Conservation (phyloP, 352 stramenopile genomes). For the Pythium insidiosum region DNA sequence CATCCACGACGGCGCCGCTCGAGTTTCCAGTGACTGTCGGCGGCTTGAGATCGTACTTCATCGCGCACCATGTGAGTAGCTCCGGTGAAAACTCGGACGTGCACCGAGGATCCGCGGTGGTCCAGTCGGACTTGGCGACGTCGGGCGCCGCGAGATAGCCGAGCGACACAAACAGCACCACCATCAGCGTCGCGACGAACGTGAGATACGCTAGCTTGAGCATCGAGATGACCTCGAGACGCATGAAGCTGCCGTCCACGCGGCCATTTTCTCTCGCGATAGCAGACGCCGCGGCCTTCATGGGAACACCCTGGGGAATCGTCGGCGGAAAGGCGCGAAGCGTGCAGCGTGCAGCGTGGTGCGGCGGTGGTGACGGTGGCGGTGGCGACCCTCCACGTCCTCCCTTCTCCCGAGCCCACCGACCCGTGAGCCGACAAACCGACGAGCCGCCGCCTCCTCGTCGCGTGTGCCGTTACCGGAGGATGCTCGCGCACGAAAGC, state of each 20-base stretch:
- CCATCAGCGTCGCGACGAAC: conserved; percentile 14
- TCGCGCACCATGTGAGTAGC: conserved; percentile 25
- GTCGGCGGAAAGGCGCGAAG: too few species aligned
- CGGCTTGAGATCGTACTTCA: neutral
- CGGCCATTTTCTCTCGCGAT: too few species aligned
- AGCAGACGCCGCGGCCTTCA: too few species aligned
- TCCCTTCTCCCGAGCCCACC: too few species aligned
- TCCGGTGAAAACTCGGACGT: conserved; percentile 38
- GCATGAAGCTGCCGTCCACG: conserved; percentile 59
- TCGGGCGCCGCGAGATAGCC: conserved; percentile 28
- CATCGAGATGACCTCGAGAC: conserved; percentile 53
- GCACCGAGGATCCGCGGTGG: conserved; percentile 37
- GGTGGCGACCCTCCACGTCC: too few species aligned
- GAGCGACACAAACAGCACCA: conserved; percentile 36
- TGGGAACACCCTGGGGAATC: too few species aligned
- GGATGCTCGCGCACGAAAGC: too few species aligned
- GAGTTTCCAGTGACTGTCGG: conserved; percentile 13
- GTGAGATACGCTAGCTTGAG: conserved; percentile 35
- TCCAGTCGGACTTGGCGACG: conserved; percentile 38
- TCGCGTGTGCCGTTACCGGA: too few species aligned
- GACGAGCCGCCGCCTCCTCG: too few species aligned
- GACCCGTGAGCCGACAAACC: too few species aligned
- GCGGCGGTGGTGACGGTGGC: too few species aligned
- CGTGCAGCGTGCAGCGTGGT: too few species aligned
- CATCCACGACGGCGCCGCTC: conserved; percentile 26